Percentiles rank a stretch among this genome's conserved stretches.
These are phyloP conservation scores for Fomitopsis pinicola DNA, from an alignment of 1,284 basidiomycete genomes.

Conservation along the genomic window DNA sequence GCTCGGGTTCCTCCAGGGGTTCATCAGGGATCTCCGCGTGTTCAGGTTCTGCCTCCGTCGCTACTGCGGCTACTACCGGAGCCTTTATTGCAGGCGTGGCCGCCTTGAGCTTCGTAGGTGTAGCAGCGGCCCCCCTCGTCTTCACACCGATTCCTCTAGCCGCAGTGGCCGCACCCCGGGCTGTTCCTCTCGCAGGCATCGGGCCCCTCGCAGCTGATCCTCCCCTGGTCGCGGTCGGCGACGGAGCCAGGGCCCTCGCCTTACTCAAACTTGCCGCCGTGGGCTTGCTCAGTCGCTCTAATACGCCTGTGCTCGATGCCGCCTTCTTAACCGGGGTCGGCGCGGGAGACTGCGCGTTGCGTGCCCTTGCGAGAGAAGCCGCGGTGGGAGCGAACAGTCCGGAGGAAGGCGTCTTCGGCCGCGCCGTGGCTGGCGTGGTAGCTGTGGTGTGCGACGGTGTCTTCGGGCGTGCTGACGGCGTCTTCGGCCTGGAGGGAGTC, in stretches of 20 bases:
- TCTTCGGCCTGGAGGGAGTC: conserved; percentile 31
- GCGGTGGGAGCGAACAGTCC: conserved; percentile 75
- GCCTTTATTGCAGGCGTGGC: conserved; percentile 10
- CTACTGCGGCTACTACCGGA: conserved; percentile 13
- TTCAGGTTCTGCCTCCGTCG: conserved; percentile 16
- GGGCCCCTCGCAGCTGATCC: conserved; percentile 22
- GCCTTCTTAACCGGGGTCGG: conserved; percentile 49
- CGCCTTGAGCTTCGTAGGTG: conserved; percentile 15
- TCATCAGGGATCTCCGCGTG: conserved; percentile 1
- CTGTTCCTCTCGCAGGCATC: conserved; percentile 17
- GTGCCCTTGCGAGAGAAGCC: conserved; percentile 65
- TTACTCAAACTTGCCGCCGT: conserved; percentile 70
- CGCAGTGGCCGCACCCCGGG: conserved; percentile 21
- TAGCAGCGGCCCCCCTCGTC: conserved; percentile 7
- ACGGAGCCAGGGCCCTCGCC: conserved; percentile 29
- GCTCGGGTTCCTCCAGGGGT: conserved; percentile 8
- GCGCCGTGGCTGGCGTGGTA: conserved; percentile 17
- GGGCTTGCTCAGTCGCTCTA: conserved; percentile 67
- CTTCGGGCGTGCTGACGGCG: conserved; percentile 41
- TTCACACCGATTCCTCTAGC: conserved; percentile 16
- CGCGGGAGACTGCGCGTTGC: conserved; percentile 42
- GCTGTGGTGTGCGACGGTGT: conserved; percentile 38
- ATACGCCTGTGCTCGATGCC: conserved; percentile 38
- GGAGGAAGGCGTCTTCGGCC: conserved; percentile 25
- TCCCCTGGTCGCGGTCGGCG: conserved; percentile 6